A percentile compares a stretch with the other conserved stretches of the same genome.
These are phyloP conservation scores for Fragaria ananassa DNA, from an alignment of 306 rosid species.

Conservation along the genomic window DNA sequence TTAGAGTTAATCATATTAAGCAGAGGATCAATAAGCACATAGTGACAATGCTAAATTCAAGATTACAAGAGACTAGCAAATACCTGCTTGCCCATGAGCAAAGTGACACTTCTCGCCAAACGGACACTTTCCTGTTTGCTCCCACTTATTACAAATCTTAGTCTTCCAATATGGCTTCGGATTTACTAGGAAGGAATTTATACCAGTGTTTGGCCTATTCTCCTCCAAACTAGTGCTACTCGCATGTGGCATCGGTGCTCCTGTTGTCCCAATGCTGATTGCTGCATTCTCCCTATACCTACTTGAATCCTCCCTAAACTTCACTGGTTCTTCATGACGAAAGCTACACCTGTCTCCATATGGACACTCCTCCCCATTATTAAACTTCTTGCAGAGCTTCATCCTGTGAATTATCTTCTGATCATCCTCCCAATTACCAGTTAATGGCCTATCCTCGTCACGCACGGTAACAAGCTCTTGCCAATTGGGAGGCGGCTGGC, in stretches of 20 bases:
- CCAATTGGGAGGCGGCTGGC: slow-evolving; percentile 97
- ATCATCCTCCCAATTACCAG: slow-evolving; percentile 78
- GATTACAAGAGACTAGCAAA: slow-evolving; percentile 12
- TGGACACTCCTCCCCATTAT: slow-evolving; percentile 88
- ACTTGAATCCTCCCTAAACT: slow-evolving; percentile 67
- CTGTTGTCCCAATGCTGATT: slow-evolving; percentile 70
- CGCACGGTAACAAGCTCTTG: slow-evolving; percentile 66
- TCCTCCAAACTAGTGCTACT: slow-evolving; percentile 44
- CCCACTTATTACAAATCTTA: slow-evolving; percentile 73
- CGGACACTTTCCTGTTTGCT: slow-evolving; percentile 67
- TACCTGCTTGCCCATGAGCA: slow-evolving; percentile 94
- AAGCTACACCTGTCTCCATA: slow-evolving; percentile 88
- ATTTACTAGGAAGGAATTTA: slow-evolving; percentile 34
- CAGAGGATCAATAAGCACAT: background rate
- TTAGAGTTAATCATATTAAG: background rate
- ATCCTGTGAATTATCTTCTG: slow-evolving; percentile 80
- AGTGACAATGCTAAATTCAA: slow-evolving; percentile 6
- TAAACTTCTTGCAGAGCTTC: slow-evolving; percentile 92
- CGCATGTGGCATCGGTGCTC: slow-evolving; percentile 37
- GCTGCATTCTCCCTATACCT: slow-evolving; percentile 69
- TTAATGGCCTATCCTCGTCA: slow-evolving; percentile 35
- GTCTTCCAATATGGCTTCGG: slow-evolving; percentile 73
- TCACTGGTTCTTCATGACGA: slow-evolving; percentile 85
- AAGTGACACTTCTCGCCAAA: slow-evolving; percentile 81
- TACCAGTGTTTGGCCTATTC: slow-evolving; percentile 30